Evolutionary conservation across 2,329 filamentous ascomycete species (phyloP), one percentile per base, ranked within the genome.

Genomic region (Microsporum canis): DNA sequence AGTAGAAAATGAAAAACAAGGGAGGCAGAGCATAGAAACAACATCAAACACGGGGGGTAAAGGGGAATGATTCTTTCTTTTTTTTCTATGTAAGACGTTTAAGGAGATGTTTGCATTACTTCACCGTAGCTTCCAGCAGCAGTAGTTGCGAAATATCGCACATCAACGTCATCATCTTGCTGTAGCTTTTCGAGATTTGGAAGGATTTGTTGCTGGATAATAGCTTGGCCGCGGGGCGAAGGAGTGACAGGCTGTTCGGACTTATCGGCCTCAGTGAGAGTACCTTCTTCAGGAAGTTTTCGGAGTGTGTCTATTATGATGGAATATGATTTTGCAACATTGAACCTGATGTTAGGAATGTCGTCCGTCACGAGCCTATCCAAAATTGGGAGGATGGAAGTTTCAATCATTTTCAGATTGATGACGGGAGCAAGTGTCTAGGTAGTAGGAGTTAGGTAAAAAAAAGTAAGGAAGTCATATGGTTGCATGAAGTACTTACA

Each of bases 271-370:
- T 89, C 85, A 72, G 88, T 85, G 64, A 97, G 81, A 12, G 92
- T 97, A 64, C 91, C 91, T 71, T 94, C 82, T 60, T 91, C 88
- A 2, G 94, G 92, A 61, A 99, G 82, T 68, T 90, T 88, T 76
- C 92, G 91, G 70, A 99, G 82, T n/a, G 91, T 91, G 68, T 88
- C 86, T 70, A 97, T 91, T 62, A 99, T 80, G 58, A 94, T 87
- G 27, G 86, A 85, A 72, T 97, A 99, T 55, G 94, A 97, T 80
- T 99, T 99, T 68, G 94, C 94, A 56, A 99, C 94, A 75, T 99
- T 99, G 83, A 99, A 99, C 58, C 94, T 90, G 73, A 99, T 99
- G 78, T 99, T 99, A 67, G 94, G 94, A 65, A 99, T 99, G 51
- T 95, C 91, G 72, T 99, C 94, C 53, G 84, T 83, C 59, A 95